Percentiles rank a stretch among this genome's conserved stretches.
Conservation (phyloP, 257 asterid species). For the Salvia hispanica region DNA sequence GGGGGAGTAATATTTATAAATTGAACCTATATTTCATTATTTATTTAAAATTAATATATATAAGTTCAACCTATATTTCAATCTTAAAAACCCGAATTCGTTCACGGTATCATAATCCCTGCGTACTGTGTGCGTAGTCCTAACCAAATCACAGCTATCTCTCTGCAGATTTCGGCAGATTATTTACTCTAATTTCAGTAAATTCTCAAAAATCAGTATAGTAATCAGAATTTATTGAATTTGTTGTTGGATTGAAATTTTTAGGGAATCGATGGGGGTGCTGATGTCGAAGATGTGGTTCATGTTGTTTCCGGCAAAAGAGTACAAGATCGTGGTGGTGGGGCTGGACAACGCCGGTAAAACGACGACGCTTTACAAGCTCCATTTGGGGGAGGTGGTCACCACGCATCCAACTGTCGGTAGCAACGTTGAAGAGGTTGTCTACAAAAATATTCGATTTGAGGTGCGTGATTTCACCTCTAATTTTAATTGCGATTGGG, state of each 20-base stretch:
- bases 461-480: conserved; percentile 52
- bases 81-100: no score
- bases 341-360: conserved; percentile 98
- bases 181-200: no score
- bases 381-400: conserved; percentile 90
- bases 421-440: conserved; percentile 96
- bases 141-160: no score
- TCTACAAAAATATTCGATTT: conserved; percentile 86
- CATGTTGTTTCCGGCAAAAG: conserved; percentile 93
- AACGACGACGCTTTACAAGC: conserved; percentile 96
- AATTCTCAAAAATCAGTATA: conserved; percentile 9
- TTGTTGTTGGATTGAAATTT: background rate
- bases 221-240: conserved; percentile 33
- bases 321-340: conserved; percentile 96
- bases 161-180: no score
- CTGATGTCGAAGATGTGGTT: conserved; percentile 87
- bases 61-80: no score
- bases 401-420: conserved; percentile 99
- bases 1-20: no score
- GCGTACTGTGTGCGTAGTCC: no score
- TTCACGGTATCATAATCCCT: no score
- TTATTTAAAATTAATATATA: no score
- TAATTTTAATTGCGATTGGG: background rate
- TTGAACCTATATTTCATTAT: no score
- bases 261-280: conserved; percentile 67